Base-by-base conservation (phyloP, 2,329 filamentous ascomycete species). In the Calycina marina region DNA sequence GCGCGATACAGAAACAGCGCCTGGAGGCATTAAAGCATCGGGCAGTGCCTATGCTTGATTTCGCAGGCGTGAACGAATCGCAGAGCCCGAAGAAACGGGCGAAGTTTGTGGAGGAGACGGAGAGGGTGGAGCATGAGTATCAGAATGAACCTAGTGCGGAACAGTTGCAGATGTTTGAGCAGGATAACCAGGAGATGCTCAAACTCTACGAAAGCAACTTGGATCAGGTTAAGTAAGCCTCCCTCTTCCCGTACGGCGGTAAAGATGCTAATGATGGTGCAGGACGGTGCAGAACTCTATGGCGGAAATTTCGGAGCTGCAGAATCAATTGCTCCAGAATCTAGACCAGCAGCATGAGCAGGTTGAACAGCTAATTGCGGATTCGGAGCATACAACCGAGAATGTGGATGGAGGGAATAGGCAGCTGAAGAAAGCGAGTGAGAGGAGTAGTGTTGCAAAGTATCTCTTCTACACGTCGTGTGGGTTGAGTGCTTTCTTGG, bases 121-220 rank as follows among this genome's bases (percentile, higher is more conserved):
- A 48, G 31, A 33, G 37, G 6, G 25, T 38, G 34, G 22, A 37
- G 9, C 44, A 55, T 31, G 54, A 32, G 10, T 31, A 35, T 12
- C 40, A 47, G 14, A 47, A 57, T 31, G 57, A 72, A 25, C 61
- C 94, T 39, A 83, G 79, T 12, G 66, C 75, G 14, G 85, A 94
- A 51, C 88, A 96, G 56, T 62, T 90, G 32, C 88, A 94, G 54
- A 70, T 93, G 52, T 96, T 98, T 59, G 86, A 88, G 45, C 72
- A 84, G 56, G 86, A 92, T 51, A 94, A 96, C 52, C 77, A 85
- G 55, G 77, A 83, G 41, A 85, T 98, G 76, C 66, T 96, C 46
- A 81, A 80, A 55, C 82, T 93, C 56, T 93, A 92, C 56, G 84
- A 94, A 56, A 84, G 80, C 58, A 85, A 82, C n/a, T 62, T 96